Conservation (phyloP, 805 yeast genomes). For the Middelhovenomyces tepae region DNA sequence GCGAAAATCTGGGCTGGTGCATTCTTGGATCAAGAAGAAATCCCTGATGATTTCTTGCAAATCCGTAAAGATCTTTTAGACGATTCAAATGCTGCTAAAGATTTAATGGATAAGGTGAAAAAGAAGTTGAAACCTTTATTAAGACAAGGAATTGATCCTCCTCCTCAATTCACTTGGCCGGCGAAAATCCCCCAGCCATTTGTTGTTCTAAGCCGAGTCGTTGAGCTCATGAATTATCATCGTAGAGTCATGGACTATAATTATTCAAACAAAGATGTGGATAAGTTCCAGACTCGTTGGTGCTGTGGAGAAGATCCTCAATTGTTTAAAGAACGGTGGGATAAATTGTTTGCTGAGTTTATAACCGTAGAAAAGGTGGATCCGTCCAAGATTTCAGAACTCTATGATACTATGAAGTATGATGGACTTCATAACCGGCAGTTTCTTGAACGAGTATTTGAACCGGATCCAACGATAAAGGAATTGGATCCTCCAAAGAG, state of each 20-base stretch:
- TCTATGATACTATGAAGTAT: slow-evolving; percentile 96
- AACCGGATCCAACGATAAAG: slow-evolving; percentile 42
- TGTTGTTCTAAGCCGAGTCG: slow-evolving; percentile 85
- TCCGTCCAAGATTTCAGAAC: slow-evolving; percentile 92
- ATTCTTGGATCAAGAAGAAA: slow-evolving; percentile 57
- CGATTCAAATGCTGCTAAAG: slow-evolving; percentile 97
- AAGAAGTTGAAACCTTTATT: slow-evolving; percentile 90
- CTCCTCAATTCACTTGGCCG: slow-evolving; percentile 98
- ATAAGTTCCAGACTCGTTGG: slow-evolving; percentile 71
- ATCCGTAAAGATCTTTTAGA: slow-evolving; percentile 87
- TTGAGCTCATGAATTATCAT: slow-evolving; percentile 91
- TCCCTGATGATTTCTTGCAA: slow-evolving; percentile 70
- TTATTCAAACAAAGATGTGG: slow-evolving; percentile 57
- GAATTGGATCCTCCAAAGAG: slow-evolving; percentile 17
- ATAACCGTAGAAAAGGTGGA: slow-evolving; percentile 90
- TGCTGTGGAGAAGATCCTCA: slow-evolving; percentile 94
- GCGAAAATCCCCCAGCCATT: slow-evolving; percentile 97
- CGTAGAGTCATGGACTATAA: slow-evolving; percentile 74
- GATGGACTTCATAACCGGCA: slow-evolving; percentile 94
- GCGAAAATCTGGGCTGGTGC: slow-evolving; percentile 84
- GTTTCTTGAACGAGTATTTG: slow-evolving; percentile 74
- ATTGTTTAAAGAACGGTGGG: slow-evolving; percentile 94
- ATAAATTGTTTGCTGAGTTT: slow-evolving; percentile 87
- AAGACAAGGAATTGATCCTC: slow-evolving; percentile 94
- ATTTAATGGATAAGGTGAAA: slow-evolving; percentile 93